phyloP scores from a whole-genome alignment of 225 moss, liverwort and hornwort genomes.

The Asterella californica region DNA sequence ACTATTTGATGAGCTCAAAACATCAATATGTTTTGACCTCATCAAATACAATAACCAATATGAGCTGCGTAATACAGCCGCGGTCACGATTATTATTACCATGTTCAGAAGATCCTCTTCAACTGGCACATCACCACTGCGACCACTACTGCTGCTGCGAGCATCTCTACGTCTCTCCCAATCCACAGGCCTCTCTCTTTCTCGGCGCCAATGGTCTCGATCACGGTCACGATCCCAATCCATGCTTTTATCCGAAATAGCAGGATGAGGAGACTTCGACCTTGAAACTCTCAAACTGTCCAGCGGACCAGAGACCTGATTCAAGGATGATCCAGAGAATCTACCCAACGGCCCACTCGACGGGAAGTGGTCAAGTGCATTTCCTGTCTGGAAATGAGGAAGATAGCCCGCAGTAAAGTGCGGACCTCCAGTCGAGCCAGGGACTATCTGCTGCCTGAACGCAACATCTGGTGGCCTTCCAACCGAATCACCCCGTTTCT shows the following conservation, averaged over 20 bases:
- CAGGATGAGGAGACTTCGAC: slow-evolving; percentile 70
- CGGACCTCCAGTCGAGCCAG: slow-evolving; percentile 45
- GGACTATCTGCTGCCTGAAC: slow-evolving; percentile 15
- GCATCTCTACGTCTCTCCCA: slow-evolving; percentile 56
- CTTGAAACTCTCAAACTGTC: slow-evolving; percentile 54
- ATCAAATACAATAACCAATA: neutral
- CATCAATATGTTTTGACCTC: too few species aligned
- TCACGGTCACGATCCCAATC: slow-evolving; percentile 33
- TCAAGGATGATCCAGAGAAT: slow-evolving; percentile 48
- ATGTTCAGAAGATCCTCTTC: slow-evolving; percentile 91
- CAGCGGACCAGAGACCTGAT: slow-evolving; percentile 32
- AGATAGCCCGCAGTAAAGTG: slow-evolving; percentile 43
- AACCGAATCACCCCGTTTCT: slow-evolving; percentile 21
- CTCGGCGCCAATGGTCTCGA: slow-evolving; percentile 39
- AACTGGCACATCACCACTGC: slow-evolving; percentile 57
- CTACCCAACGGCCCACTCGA: slow-evolving; percentile 41
- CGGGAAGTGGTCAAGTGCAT: slow-evolving; percentile 40
- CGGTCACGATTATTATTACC: slow-evolving; percentile 34
- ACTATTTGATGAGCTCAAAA: neutral
- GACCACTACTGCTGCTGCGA: slow-evolving; percentile 67
- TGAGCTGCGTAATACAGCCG: neutral
- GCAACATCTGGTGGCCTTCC: slow-evolving; percentile 18
- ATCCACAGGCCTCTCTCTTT: slow-evolving; percentile 51
- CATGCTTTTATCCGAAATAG: slow-evolving; percentile 54
- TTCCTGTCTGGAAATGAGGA: slow-evolving; percentile 32